Base-by-base conservation (phyloP, 768 basidiomycete genomes). In the button mushroom (Agaricus bisporus) region DNA sequence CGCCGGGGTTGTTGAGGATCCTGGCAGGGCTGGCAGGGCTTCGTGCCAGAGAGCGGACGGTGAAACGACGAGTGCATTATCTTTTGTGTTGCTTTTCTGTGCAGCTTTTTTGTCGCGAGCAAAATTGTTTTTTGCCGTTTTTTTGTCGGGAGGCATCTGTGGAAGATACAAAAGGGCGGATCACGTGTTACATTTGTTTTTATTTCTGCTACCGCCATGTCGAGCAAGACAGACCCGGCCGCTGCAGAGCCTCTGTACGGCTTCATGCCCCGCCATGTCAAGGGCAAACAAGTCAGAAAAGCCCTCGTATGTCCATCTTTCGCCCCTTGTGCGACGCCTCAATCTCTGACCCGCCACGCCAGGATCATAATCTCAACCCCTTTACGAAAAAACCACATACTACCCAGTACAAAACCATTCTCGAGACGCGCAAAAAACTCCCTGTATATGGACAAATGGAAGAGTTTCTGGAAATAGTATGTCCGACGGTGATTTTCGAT, bases 401-500 rank as follows among this genome's bases (percentile, higher is more conserved):
- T 0, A 64, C 79, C 3, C 80, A 86, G 58, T 98, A 97, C 74
- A 82, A 74, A 68, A 92, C 89, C 71, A 95, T 98, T 54, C 67
- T 98, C 20, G 85, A 86, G 62, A 70, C 77, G 10, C 82, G 97
- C 54, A 92, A 86, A 73, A 89, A 90, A 64, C 75, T 99, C 18
- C 95, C 97, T 0, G 95, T 99, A 0, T 97, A 79, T 61, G 70
- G 84, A 2, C 91, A 95, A 69, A 95, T 98, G 94, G 79, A 86
- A 54, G 90, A 95, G 43, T 98, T 99, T 67, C 82, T 86, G 63
- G 78, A 87, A 60, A 86, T 95, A 73, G 91, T 91, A 70, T 72
- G 90, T 78, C 25, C 41, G 56, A 49, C 36, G 50, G 48, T 63
- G 54, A 56, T 59, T 52, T 58, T 60, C 58, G 61, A 59, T 56